phyloP scores from a whole-genome alignment of 2,329 filamentous ascomycete species.

The Tolypocladium cylindrosporum region DNA sequence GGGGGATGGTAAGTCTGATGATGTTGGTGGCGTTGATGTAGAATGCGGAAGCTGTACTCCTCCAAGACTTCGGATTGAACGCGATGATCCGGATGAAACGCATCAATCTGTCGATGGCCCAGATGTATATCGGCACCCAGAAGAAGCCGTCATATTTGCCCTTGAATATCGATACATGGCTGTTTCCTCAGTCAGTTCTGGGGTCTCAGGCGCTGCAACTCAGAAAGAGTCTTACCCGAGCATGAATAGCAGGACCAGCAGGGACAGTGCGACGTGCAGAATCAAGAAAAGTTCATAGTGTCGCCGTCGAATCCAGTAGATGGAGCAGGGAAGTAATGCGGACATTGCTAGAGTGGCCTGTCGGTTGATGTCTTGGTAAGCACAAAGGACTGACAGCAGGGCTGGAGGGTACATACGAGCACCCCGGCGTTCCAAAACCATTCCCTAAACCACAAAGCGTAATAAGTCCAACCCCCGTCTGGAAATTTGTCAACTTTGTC shows the following conservation, averaged over 20 bases:
- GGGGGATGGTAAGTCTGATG: slow-evolving; percentile 28
- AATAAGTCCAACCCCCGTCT: not conserved
- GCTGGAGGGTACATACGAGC: slow-evolving; percentile 18
- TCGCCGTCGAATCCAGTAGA: slow-evolving; percentile 39
- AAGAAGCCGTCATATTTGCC: slow-evolving; percentile 38
- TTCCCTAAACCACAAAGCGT: not conserved
- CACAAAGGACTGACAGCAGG: not conserved
- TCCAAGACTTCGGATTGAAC: slow-evolving; percentile 29
- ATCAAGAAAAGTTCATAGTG: slow-evolving; percentile 43
- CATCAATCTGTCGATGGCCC: slow-evolving; percentile 37
- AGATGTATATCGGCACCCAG: slow-evolving; percentile 38
- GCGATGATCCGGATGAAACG: slow-evolving; percentile 30
- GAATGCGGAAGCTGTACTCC: slow-evolving; percentile 20
- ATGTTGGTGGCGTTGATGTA: slow-evolving; percentile 30
- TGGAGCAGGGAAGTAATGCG: slow-evolving; percentile 32
- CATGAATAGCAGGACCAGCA: slow-evolving; percentile 39
- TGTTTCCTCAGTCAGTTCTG: slow-evolving; percentile 4
- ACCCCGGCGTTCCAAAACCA: slow-evolving; percentile 36
- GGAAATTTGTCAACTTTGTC: not conserved
- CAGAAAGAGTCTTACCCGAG: slow-evolving; percentile 29
- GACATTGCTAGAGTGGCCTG: slow-evolving; percentile 36
- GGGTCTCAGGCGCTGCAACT: not conserved
- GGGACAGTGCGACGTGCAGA: slow-evolving; percentile 40
- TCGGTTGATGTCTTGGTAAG: not conserved
- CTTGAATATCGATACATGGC: slow-evolving; percentile 42